Conservation (phyloP, 306 rosid species). For the Clitoria ternatea region DNA sequence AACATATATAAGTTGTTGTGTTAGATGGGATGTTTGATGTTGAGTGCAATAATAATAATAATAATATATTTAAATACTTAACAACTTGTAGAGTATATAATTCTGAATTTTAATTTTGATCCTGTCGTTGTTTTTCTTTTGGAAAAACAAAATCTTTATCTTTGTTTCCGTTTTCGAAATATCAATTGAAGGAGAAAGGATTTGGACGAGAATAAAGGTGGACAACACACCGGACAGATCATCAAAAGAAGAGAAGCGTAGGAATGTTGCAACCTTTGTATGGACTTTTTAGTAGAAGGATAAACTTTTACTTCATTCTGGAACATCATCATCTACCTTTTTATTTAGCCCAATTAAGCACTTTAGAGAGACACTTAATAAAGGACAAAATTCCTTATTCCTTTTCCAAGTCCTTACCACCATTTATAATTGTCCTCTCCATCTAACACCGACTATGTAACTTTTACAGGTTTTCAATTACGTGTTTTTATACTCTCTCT, state of each 20-base stretch:
- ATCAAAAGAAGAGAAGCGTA: not conserved
- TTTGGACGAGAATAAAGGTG: not conserved
- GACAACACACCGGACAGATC: not conserved
- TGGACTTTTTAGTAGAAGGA: not conserved
- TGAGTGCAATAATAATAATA: too few relatives aligned
- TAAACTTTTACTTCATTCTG: not conserved
- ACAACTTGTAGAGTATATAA: too few relatives aligned
- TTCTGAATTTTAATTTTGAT: too few relatives aligned
- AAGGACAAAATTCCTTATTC: slow-evolving; percentile 23
- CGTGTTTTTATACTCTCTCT: too few relatives aligned
- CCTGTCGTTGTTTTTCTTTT: too few relatives aligned
- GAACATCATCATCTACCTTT: not conserved
- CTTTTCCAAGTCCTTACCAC: not conserved
- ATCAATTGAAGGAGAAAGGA: not conserved
- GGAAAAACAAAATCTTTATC: too few relatives aligned
- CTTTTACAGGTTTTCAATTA: too few relatives aligned
- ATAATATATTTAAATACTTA: too few relatives aligned
- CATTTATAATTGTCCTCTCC: not conserved
- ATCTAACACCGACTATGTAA: not conserved
- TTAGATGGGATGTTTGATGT: too few relatives aligned
- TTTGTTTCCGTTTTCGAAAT: too few relatives aligned
- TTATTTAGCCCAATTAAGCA: slow-evolving; percentile 20
- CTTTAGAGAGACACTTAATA: slow-evolving; percentile 28
- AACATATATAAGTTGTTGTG: too few relatives aligned
- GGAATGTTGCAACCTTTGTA: not conserved